Base-by-base conservation (phyloP, 805 yeast genomes). In the Metschnikowia orientalis region DNA sequence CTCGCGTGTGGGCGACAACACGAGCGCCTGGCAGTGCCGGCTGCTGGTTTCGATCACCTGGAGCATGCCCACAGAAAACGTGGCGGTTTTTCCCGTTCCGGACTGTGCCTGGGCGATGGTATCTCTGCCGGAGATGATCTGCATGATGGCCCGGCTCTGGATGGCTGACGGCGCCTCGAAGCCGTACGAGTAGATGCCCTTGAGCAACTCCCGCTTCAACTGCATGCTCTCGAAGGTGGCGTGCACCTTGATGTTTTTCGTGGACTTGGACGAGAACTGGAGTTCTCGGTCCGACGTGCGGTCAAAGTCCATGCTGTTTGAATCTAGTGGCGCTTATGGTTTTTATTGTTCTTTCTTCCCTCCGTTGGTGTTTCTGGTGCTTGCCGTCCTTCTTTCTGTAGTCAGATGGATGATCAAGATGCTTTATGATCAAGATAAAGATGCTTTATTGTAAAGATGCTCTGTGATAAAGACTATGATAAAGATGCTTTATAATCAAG, bases 1-100 rank as follows among this genome's bases (percentile, higher is more conserved):
- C 63, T 92, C 98, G 70, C 98, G 79, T 23, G 98, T 92, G 30
- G 98, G 98, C 11, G 96, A 87, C 43, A 92, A 65, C 30, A 92
- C 81, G 44, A 92, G 69, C 25, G 95, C 96, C 67, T 92, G 97
- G 41, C 87, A 73, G 44, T 83, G 84, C 54, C 78, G 73, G 43
- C 75, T 65, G 43, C 71, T 75, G 37, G 80, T 69, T 50, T 90
- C 95, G 35, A 92, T 75, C 44, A 77, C 84, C 64, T 92, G 95
- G 45, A 92, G 69, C 72, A 88, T 84, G 16, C 95, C 90, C 47
- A 92, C 90, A 44, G 97, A 75, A 72, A 92, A 92, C 29, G 98
- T 92, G 45, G 97, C 98, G 18, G 98, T 92, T 70, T 92, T 92
- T 67, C 98, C 98, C 30, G 98, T 92, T 66, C 98, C 98, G 22